Evolutionary conservation across 805 yeast genomes (phyloP).

Genomic region (Schwanniomyces sp.): DNA sequence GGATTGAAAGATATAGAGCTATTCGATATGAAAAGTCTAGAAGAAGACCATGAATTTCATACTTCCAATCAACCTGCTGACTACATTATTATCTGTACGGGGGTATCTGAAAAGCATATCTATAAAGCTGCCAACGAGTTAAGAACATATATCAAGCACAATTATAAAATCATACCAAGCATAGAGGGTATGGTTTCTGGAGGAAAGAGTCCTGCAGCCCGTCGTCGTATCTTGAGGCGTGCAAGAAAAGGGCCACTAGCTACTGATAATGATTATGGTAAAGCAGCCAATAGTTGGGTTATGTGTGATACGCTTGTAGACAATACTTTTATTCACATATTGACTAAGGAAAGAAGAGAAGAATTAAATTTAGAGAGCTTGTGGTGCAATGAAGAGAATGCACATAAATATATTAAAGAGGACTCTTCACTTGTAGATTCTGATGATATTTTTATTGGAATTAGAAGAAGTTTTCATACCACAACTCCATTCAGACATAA

Average conservation of each 20-base stretch:
- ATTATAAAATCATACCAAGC: conserved; percentile 37
- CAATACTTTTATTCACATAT: conserved; percentile 66
- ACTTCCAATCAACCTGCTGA: conserved; percentile 26
- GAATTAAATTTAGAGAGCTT: conserved; percentile 70
- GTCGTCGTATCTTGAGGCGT: conserved; percentile 45
- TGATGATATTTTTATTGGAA: conserved; percentile 45
- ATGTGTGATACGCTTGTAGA: conserved; percentile 68
- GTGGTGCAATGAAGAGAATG: conserved; percentile 53
- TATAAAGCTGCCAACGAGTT: conserved; percentile 67
- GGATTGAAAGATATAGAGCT: conserved; percentile 65
- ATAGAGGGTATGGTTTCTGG: conserved; percentile 73
- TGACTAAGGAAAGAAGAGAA: conserved; percentile 67
- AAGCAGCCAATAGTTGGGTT: conserved; percentile 73
- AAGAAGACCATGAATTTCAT: conserved; percentile 28
- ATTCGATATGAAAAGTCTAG: conserved; percentile 58
- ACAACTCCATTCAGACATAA: conserved; percentile 9
- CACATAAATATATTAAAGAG: conserved; percentile 18
- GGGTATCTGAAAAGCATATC: conserved; percentile 74
- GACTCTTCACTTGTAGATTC: conserved; percentile 12
- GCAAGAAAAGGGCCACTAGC: conserved; percentile 55
- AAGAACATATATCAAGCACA: conserved; percentile 55
- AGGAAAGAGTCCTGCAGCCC: conserved; percentile 42
- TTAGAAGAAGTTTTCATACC: conserved; percentile 45
- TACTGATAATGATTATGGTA: conserved; percentile 57
- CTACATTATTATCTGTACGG: conserved; percentile 62